Percentiles rank a stretch among this genome's conserved stretches.
phyloP scores from a whole-genome alignment of 768 basidiomycete genomes.

The Lactifluus echinatus region DNA sequence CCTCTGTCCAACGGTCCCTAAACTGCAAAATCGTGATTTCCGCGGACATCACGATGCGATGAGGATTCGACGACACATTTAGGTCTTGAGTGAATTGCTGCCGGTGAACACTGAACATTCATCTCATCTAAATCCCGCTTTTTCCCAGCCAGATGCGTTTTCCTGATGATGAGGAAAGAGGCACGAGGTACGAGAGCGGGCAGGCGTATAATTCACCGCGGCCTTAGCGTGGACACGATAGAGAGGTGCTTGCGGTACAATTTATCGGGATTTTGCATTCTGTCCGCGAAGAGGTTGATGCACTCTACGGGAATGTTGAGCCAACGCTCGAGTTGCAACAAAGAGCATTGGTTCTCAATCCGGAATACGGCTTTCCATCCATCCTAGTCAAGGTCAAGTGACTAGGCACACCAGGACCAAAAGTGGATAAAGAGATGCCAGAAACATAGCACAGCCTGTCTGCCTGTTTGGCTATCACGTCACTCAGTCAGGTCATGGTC shows the following conservation, averaged over 20 bases:
- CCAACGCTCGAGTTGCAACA: too few relatives aligned
- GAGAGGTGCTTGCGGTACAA: not conserved
- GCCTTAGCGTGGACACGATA: not conserved
- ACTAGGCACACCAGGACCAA: not conserved
- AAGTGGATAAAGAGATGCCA: not conserved
- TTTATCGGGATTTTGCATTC: not conserved
- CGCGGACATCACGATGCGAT: not conserved
- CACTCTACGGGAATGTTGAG: not conserved
- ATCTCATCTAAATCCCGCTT: not conserved
- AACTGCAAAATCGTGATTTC: not conserved
- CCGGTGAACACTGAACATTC: not conserved
- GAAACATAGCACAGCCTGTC: not conserved
- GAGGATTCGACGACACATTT: not conserved
- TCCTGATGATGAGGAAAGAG: not conserved
- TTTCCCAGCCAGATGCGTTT: not conserved
- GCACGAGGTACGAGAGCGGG: not conserved
- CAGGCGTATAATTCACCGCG: not conserved
- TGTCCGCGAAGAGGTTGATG: not conserved
- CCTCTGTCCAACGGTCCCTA: not conserved
- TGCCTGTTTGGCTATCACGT: not conserved
- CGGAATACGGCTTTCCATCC: not conserved
- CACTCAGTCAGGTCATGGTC: not conserved
- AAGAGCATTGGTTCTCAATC: not conserved
- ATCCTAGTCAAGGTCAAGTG: not conserved
- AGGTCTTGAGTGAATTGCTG: not conserved